Base-by-base conservation (phyloP, 306 rosid genomes). In the Datisca glomerata region DNA sequence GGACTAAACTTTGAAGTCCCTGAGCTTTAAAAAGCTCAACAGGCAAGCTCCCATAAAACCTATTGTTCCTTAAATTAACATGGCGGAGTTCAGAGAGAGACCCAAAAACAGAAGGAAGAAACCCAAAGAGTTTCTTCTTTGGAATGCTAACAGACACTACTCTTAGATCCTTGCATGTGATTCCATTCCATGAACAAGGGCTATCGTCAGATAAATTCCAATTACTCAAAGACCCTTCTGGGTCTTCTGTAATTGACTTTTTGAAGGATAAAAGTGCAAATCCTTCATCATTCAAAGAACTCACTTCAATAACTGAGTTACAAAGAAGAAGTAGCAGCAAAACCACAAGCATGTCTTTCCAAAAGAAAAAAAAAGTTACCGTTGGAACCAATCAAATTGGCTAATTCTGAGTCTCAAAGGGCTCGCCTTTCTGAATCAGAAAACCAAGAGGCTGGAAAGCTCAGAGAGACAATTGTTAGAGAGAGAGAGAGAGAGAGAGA, bases 131-230 rank as follows among this genome's bases (percentile, higher is more conserved):
- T 54, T 73, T 80, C 69, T 63, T 56, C 56, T 66, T 80, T 10
- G 98, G 93, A 65, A 89, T 68, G 39, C 81, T 72, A 32, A 89
- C 47, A 48, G 95, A 66, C 12, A 89, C 60, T 41, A 89, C 95
- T n/a, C 52, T 64, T 18, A 60, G 72, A 28, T 72, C 79, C 41
- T 68, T 61, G 83, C 98, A 89, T 27, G 81, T 73, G 47, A 89
- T 21, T 3, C 98, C 98, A 49, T 78, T 84, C 98, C 98, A 89
- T 23, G 91, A 53, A 78, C 98, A 89, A 6, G 98, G 95, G 62
- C 42, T 78, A 19, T 54, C 64, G 56, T 84, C 69, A 41, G 93
- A 89, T 45, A 59, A 68, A 50, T 84, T 85, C 98, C 98, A 89
- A 68, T 72, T 70, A 49, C 47, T 64, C 70, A 84, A 20, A 45